Conservation (phyloP, 2,329 filamentous ascomycete species). For the Colletotrichum tanaceti region DNA sequence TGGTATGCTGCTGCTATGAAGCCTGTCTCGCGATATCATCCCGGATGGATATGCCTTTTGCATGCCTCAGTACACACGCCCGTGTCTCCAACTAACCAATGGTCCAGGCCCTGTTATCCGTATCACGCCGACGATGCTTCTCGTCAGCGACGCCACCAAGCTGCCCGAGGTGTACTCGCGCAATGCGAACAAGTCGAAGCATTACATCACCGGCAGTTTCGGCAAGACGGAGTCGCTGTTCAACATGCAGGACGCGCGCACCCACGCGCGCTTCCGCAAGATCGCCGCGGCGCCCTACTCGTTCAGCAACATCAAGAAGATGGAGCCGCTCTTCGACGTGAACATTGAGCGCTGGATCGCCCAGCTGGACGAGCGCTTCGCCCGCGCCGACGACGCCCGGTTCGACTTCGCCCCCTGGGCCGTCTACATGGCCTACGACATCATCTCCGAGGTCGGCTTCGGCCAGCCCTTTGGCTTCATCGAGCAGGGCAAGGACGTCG, state of each 20-base stretch:
- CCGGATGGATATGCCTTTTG: no score
- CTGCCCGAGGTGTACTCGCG: slow-evolving; percentile 68
- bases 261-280: slow-evolving; percentile 65
- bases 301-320: slow-evolving; percentile 67
- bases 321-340: slow-evolving; percentile 66
- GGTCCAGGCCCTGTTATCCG: slow-evolving; percentile 62
- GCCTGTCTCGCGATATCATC: background rate
- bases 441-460: slow-evolving; percentile 67
- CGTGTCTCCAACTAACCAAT: background rate
- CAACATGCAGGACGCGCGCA: slow-evolving; percentile 65
- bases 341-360: slow-evolving; percentile 62
- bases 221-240: slow-evolving; percentile 67
- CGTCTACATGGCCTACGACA: slow-evolving; percentile 67
- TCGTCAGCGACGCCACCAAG: slow-evolving; percentile 64
- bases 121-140: slow-evolving; percentile 63
- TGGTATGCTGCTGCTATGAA: slow-evolving; percentile 55
- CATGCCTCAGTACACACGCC: background rate
- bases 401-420: slow-evolving; percentile 69
- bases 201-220: slow-evolving; percentile 69
- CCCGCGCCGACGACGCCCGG: slow-evolving; percentile 52
- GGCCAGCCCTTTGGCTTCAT: slow-evolving; percentile 68
- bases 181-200: slow-evolving; percentile 66
- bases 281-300: slow-evolving; percentile 66
- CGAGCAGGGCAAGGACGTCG: slow-evolving; percentile 62
- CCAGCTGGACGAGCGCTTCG: slow-evolving; percentile 60